Evolutionary conservation across 805 yeast species (phyloP), one percentile per base, ranked within the genome.

Genomic region (Teunomyces kruisii): DNA sequence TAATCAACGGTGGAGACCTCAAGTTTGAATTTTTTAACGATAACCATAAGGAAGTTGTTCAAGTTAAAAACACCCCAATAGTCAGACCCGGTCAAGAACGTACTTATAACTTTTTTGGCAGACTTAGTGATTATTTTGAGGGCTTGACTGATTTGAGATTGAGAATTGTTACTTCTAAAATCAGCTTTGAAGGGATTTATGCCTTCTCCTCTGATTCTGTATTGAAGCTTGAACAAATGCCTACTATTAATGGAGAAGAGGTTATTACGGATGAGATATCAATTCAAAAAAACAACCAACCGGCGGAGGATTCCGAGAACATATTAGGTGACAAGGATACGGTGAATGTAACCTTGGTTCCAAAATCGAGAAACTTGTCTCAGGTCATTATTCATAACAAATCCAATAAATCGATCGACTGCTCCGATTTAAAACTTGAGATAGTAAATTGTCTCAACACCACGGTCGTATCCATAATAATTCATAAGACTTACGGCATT

Each of bases 401-500:
- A 43, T 52, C 69, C 1, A 17, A 32, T 1, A 49, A 51, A 19
- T 32, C 49, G 2, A 56, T 71, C 41, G 67, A 61, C 38, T 65
- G 72, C 43, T 53, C 62, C 3, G 56, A 63, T 29, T 54, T 69
- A 45, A 54, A 48, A 14, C 55, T 71, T 35, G 62, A 57, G 43
- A 55, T 70, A 7, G 46, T 59, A 10, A 62, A 67, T 40, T 62
- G 64, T 40, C 63, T 64, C 38, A 61, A 58, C 9, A 55, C 48
- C 24, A 44, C 55, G 5, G 57, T 67, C 12, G 57, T 60, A 8
- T 54, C 58, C 6, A 61, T 65, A 8, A 44, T 56, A n/a, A 56
- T 68, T 24, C 65, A 62, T 43, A 64, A 61, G 44, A 59, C 52
- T 13, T 62, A 60, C 30, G 71, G 68, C 4, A 62, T 71, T 33